These are phyloP conservation scores for Cladosporium sp. DNA, from an alignment of 2,329 filamentous ascomycete genomes.

Conservation along the genomic window DNA sequence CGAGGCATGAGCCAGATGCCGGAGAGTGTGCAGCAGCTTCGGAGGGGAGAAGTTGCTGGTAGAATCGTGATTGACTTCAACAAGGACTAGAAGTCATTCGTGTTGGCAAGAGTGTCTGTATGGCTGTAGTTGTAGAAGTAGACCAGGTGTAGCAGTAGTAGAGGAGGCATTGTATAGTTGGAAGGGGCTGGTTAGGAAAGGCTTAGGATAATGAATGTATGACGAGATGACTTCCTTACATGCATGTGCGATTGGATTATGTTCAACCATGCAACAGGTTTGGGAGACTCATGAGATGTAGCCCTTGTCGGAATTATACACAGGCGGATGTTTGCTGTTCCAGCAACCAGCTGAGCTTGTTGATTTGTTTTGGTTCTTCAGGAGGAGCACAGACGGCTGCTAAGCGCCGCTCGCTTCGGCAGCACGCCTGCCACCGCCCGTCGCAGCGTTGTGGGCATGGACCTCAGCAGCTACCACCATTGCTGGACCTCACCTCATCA, in stretches of 20 bases:
- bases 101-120: not conserved
- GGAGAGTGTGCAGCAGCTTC: slow-evolving; percentile 49
- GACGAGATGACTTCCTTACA: not conserved
- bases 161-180: not conserved
- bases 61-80: slow-evolving; percentile 54
- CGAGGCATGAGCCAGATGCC: slow-evolving; percentile 44
- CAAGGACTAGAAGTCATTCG: slow-evolving; percentile 20
- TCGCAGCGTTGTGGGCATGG: not conserved
- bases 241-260: too few species aligned
- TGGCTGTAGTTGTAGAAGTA: not conserved
- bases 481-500: not conserved
- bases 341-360: not conserved
- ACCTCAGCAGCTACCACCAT: not conserved
- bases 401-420: not conserved
- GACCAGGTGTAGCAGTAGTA: not conserved
- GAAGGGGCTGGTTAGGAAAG: not conserved
- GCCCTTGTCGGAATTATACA: too few species aligned
- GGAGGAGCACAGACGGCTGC: not conserved
- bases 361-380: not conserved
- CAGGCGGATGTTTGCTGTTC: too few species aligned
- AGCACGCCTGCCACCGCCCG: not conserved
- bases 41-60: slow-evolving; percentile 48
- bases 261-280: too few species aligned
- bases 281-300: too few species aligned
- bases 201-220: not conserved